A percentile compares a stretch with the other conserved stretches of the same genome.
These are phyloP conservation scores for Trichoderma asperelloides DNA, from an alignment of 495 filamentous ascomycete species.

Conservation along the genomic window DNA sequence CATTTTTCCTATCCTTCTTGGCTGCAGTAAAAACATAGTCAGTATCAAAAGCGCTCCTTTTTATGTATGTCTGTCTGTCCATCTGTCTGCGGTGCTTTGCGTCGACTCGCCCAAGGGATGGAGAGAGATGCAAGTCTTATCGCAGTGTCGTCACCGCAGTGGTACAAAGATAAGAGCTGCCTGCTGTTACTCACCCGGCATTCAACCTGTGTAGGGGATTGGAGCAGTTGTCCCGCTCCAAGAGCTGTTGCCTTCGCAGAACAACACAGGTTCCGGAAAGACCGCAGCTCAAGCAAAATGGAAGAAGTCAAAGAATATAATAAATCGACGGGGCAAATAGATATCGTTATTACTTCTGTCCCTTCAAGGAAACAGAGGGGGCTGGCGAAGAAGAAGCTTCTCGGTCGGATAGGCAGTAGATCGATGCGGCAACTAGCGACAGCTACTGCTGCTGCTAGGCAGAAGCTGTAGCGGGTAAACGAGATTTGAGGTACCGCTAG, in stretches of 20 bases:
- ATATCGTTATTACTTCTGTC: neutral
- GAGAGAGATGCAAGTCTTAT: conserved; percentile 1
- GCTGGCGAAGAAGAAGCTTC: neutral
- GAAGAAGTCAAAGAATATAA: neutral
- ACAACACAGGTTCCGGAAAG: neutral
- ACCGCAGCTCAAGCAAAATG: neutral
- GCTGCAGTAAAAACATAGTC: conserved; percentile 17
- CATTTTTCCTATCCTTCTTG: conserved; percentile 46
- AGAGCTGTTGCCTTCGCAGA: neutral
- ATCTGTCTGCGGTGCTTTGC: neutral
- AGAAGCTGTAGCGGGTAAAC: neutral
- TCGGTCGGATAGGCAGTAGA: neutral
- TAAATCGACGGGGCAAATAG: neutral
- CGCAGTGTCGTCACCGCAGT: conserved; percentile 4
- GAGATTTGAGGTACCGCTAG: neutral
- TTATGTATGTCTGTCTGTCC: neutral
- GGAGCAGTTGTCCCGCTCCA: conserved; percentile 6
- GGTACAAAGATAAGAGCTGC: neutral
- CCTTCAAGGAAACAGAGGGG: neutral
- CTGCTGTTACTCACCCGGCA: neutral
- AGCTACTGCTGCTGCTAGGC: neutral
- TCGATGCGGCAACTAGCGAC: neutral
- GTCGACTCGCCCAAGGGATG: neutral
- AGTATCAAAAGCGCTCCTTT: neutral
- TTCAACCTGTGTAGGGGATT: conserved; percentile 5